Evolutionary conservation across 169 alveolate genomes (phyloP).

Genomic region (Fabrea salina): DNA sequence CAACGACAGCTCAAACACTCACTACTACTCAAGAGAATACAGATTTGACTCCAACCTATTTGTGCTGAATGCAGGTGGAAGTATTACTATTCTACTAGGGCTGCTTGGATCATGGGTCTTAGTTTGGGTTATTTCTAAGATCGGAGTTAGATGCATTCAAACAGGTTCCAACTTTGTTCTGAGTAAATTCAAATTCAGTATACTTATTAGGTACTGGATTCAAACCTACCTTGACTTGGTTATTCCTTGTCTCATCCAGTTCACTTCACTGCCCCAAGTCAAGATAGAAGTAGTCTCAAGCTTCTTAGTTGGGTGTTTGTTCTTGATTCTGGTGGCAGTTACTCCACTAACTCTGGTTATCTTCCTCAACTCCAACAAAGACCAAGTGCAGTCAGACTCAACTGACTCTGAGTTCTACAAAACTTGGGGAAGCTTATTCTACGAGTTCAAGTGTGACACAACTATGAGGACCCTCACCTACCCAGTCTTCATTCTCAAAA

Average conservation of each 20-base stretch:
- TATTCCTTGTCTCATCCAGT: neutral
- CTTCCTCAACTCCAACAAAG: too few relatives aligned
- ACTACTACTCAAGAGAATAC: neutral
- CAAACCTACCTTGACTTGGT: neutral
- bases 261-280: too few relatives aligned
- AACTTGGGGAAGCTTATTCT: neutral
- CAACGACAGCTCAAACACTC: neutral
- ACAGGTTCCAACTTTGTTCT: too few relatives aligned
- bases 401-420: neutral
- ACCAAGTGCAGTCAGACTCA: too few relatives aligned
- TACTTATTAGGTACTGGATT: conserved; percentile 20
- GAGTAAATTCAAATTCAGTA: neutral
- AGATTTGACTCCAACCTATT: neutral
- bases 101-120: neutral
- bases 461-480: too few relatives aligned
- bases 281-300: too few relatives aligned
- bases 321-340: neutral
- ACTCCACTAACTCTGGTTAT: too few relatives aligned
- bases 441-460: neutral
- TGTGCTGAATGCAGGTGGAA: neutral
- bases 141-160: neutral
- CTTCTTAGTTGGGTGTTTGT: too few relatives aligned
- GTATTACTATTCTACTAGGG: neutral
- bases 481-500: too few relatives aligned
- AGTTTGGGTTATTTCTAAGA: neutral